Evolutionary conservation across 2,329 filamentous ascomycete genomes (phyloP).

Genomic region (Grosmannia huntii): DNA sequence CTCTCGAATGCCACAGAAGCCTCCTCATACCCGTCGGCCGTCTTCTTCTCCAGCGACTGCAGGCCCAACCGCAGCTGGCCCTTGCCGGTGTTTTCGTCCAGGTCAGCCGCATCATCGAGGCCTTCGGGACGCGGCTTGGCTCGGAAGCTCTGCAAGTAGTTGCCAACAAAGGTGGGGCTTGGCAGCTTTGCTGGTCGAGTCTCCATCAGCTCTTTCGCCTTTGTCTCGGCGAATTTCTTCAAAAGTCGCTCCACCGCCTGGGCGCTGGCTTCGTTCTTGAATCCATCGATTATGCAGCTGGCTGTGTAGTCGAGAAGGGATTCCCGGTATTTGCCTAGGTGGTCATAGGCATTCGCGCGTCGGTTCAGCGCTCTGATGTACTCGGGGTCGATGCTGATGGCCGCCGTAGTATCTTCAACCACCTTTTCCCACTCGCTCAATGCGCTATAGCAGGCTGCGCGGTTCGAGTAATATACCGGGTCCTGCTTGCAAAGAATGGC

Average conservation of each 20-base stretch:
- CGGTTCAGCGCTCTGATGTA: conserved; percentile 98
- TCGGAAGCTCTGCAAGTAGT: conserved; percentile 98
- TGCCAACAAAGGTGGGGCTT: conserved; percentile 91
- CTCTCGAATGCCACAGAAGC: conserved; percentile 77
- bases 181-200: conserved; percentile 82
- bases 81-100: conserved; percentile 66
- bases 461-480: conserved; percentile 97
- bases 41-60: conserved; percentile 70
- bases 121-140: conserved; percentile 66
- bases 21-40: conserved; percentile 81
- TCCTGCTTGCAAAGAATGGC: conserved; percentile 96
- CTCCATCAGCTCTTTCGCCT: conserved; percentile 78
- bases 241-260: conserved; percentile 83
- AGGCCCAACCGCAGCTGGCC: conserved; percentile 78
- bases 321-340: conserved; percentile 81
- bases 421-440: conserved; percentile 90
- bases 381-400: conserved; percentile 82
- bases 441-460: conserved; percentile 93
- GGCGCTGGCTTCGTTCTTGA: conserved; percentile 81
- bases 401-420: conserved; percentile 90
- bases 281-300: conserved; percentile 97
- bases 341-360: conserved; percentile 91
- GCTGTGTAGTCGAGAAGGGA: conserved; percentile 95
- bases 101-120: conserved; percentile 67
- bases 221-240: conserved; percentile 93